phyloP scores from a whole-genome alignment of 2,329 filamentous ascomycete species.

The Emergomyces pasteurianus region DNA sequence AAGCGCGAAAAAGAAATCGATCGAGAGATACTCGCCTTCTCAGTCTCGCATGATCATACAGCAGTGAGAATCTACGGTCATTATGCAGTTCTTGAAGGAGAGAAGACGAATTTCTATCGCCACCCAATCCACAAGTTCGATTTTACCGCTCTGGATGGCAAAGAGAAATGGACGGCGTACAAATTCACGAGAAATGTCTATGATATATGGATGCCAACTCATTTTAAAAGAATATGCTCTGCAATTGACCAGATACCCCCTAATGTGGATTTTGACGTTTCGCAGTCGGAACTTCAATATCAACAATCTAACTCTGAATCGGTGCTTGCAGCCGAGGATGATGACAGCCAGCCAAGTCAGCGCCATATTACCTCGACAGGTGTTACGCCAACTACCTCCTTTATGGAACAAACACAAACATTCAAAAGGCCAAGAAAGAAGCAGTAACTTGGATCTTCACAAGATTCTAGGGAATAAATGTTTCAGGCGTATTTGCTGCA shows the following conservation, averaged over 20 bases:
- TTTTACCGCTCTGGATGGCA: slow-evolving; percentile 22
- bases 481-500: background rate
- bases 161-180: slow-evolving; percentile 27
- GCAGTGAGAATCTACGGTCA: slow-evolving; percentile 30
- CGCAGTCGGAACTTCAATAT: background rate
- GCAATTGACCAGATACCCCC: background rate
- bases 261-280: background rate
- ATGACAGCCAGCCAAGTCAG: too few species aligned
- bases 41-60: background rate
- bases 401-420: too few species aligned
- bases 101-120: slow-evolving; percentile 21
- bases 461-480: background rate
- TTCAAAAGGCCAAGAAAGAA: too few species aligned
- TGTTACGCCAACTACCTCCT: too few species aligned
- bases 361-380: background rate
- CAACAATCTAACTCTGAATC: too few species aligned
- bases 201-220: slow-evolving; percentile 22
- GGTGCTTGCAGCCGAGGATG: too few species aligned
- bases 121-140: slow-evolving; percentile 25
- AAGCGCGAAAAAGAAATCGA: slow-evolving; percentile 14
- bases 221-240: background rate
- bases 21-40: background rate
- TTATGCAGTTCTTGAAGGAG: slow-evolving; percentile 25
- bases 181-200: slow-evolving; percentile 27
- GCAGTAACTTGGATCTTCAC: too few species aligned